A percentile compares a stretch with the other conserved stretches of the same genome.
Evolutionary conservation across 305 asterid species (phyloP).

Genomic region (Plantago coronopus): DNA sequence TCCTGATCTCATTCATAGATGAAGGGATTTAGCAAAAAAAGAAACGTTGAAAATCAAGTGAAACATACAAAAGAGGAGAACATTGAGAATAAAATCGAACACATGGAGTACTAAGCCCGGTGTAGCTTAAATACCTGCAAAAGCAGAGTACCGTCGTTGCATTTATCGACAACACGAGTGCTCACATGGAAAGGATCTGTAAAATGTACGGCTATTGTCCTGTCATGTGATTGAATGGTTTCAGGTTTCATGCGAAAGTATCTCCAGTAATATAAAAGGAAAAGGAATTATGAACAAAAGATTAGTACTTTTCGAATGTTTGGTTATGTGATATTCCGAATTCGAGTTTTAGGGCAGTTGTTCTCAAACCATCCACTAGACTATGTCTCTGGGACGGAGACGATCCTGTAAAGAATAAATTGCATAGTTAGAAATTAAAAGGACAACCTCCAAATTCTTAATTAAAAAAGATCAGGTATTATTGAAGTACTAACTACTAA

Average conservation of each 20-base stretch:
- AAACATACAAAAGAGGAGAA: too few species aligned
- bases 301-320: conserved; percentile 69
- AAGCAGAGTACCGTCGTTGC: conserved; percentile 85
- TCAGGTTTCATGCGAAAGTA: conserved; percentile 23
- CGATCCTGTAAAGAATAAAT: conserved; percentile 45
- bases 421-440: conserved; percentile 19
- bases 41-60: too few species aligned
- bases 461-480: conserved; percentile 17
- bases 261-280: conserved; percentile 20
- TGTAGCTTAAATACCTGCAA: conserved; percentile 65
- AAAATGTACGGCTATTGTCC: conserved; percentile 96
- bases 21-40: too few species aligned
- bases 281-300: conserved; percentile 21
- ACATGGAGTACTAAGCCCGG: conserved; percentile 8
- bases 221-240: conserved; percentile 29
- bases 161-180: conserved; percentile 82
- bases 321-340: conserved; percentile 93
- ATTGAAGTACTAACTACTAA: conserved; percentile 40
- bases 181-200: conserved; percentile 91
- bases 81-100: background rate
- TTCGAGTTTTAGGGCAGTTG: conserved; percentile 89
- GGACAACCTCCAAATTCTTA: conserved; percentile 1
- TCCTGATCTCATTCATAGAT: too few species aligned
- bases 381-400: conserved; percentile 65
- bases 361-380: conserved; percentile 88